phyloP scores from a whole-genome alignment of 164 flowering plant genomes.

The Vitis rotundifolia region DNA sequence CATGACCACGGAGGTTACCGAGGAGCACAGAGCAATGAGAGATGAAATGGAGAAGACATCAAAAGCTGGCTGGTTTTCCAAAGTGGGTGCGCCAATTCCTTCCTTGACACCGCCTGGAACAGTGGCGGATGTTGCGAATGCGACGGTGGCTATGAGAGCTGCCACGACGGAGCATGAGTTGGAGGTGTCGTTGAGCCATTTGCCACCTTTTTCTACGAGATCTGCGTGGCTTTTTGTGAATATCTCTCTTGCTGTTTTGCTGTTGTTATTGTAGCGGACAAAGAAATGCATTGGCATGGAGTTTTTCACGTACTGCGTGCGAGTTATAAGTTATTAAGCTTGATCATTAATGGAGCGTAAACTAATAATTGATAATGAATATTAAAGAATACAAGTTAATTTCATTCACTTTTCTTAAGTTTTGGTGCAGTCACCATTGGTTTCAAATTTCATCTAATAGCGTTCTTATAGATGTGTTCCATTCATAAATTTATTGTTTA shows the following conservation, averaged over 20 bases:
- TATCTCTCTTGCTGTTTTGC: conserved; percentile 11
- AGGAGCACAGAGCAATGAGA: conserved; percentile 25
- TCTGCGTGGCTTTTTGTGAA: conserved; percentile 15
- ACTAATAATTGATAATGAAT: too few species aligned
- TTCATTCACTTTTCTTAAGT: too few species aligned
- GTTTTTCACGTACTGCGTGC: conserved; percentile 18
- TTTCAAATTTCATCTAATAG: too few species aligned
- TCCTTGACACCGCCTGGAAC: conserved; percentile 27
- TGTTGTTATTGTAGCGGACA: conserved; percentile 10
- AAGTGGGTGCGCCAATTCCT: conserved; percentile 15
- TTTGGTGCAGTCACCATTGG: too few species aligned
- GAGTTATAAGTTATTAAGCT: background rate
- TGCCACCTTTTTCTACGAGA: background rate
- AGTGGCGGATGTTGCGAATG: conserved; percentile 23
- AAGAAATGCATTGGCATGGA: conserved; percentile 12
- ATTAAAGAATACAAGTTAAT: too few species aligned
- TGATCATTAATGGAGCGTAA: too few species aligned
- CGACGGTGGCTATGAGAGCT: conserved; percentile 31
- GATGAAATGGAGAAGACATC: conserved; percentile 21
- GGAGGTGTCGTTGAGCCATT: conserved; percentile 28
- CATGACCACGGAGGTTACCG: conserved; percentile 22
- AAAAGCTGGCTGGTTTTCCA: conserved; percentile 12
- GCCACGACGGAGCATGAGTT: conserved; percentile 29
- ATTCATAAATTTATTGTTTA: too few species aligned
- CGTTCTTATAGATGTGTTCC: too few species aligned